A percentile compares a stretch with the other conserved stretches of the same genome.
Conservation (phyloP, 1,139 yeast genomes). For the Sugiyamaella grinbergsii region DNA sequence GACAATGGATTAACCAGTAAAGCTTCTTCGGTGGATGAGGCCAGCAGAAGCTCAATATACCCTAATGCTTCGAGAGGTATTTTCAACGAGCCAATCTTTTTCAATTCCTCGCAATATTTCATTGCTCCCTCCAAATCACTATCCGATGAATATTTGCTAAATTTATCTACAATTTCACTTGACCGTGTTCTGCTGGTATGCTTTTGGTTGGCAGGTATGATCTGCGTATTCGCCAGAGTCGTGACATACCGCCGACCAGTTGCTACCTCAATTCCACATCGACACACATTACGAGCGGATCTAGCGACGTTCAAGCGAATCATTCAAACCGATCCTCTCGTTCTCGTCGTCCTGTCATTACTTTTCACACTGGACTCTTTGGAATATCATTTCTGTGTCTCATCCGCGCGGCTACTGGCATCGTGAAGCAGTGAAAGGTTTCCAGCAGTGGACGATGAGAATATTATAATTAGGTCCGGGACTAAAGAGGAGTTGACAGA, state of each 20-base stretch:
- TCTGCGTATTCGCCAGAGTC: background rate
- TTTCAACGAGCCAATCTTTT: background rate
- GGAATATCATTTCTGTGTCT: no score
- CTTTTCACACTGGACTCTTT: no score
- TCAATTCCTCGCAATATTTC: constrained; percentile 3
- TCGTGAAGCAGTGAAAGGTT: background rate
- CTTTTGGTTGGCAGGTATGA: background rate
- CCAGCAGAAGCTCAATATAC: constrained; percentile 1
- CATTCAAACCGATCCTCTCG: background rate
- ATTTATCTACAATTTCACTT: background rate
- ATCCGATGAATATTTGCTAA: background rate
- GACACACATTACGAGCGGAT: background rate
- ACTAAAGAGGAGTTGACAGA: background rate
- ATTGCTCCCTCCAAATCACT: background rate
- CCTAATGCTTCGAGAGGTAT: constrained; percentile 10
- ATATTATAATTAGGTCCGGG: background rate
- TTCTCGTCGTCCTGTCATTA: no score
- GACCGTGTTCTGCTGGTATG: background rate
- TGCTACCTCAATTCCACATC: background rate
- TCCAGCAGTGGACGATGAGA: background rate
- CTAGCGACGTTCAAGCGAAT: constrained; percentile 1
- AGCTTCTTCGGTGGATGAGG: background rate
- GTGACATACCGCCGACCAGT: background rate
- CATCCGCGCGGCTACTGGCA: background rate
- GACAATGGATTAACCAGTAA: constrained; percentile 3